Conservation (phyloP, 805 yeast genomes). For the Grigorovia yakushimaensis region DNA sequence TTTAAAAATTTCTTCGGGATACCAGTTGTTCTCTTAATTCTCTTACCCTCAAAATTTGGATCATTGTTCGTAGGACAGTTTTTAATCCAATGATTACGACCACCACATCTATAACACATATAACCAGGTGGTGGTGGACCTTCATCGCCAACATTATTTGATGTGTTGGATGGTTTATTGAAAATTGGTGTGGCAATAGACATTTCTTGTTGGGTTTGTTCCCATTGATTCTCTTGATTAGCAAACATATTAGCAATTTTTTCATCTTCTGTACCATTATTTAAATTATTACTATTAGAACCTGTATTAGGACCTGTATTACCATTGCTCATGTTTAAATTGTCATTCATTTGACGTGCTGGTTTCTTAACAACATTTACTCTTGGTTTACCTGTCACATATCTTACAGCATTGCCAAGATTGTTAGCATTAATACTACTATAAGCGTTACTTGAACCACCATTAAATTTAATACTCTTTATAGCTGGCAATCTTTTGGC, state of each 20-base stretch:
- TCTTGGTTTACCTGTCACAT: slow-evolving; percentile 63
- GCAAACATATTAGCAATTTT: slow-evolving; percentile 84
- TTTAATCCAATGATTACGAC: slow-evolving; percentile 90
- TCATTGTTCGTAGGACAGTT: slow-evolving; percentile 92
- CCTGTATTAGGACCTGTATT: slow-evolving; percentile 6
- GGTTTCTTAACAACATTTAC: slow-evolving; percentile 29
- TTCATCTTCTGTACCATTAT: slow-evolving; percentile 68
- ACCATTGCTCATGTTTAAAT: slow-evolving; percentile 21
- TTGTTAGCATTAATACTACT: slow-evolving; percentile 28
- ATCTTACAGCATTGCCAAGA: slow-evolving; percentile 54
- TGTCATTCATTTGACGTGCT: slow-evolving; percentile 1
- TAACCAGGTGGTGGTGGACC: slow-evolving; percentile 88
- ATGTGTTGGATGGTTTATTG: slow-evolving; percentile 32
- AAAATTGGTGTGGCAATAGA: slow-evolving; percentile 75
- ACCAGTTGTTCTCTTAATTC: slow-evolving; percentile 91
- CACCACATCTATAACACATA: slow-evolving; percentile 93
- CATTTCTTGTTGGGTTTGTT: slow-evolving; percentile 84
- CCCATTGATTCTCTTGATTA: slow-evolving; percentile 91
- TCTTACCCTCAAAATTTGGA: slow-evolving; percentile 87
- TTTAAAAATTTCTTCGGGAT: slow-evolving; percentile 89
- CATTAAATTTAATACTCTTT: slow-evolving; percentile 15
- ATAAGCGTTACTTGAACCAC: slow-evolving; percentile 10
- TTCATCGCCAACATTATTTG: slow-evolving; percentile 33
- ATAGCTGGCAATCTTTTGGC: slow-evolving; percentile 72
- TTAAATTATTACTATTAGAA: slow-evolving; percentile 15